A percentile compares a stretch with the other conserved stretches of the same genome.
Conservation (phyloP, 257 asterid species). For the Penstemon davidsonii region DNA sequence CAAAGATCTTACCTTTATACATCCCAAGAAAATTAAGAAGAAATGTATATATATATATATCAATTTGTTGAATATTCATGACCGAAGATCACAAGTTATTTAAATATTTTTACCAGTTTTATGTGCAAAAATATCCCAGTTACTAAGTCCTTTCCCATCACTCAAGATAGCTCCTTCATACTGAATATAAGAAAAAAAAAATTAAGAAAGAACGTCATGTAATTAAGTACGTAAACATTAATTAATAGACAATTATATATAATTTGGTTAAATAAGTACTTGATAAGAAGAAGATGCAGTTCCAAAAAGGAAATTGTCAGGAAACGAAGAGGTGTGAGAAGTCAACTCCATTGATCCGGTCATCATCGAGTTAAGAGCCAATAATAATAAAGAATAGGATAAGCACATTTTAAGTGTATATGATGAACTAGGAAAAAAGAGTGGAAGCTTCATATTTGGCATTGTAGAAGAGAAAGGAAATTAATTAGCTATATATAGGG, state of each 20-base stretch:
- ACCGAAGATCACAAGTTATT: too few species aligned
- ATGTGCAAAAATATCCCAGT: constrained; percentile 54
- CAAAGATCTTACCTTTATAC: constrained; percentile 36
- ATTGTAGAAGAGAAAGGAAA: background rate
- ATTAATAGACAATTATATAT: too few species aligned
- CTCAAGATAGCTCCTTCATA: constrained; percentile 44
- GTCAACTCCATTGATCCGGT: constrained; percentile 18
- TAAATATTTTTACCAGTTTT: constrained; percentile 28
- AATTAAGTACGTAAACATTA: too few species aligned
- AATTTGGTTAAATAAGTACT: constrained; percentile 26
- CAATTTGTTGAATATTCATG: background rate
- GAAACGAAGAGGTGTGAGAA: constrained; percentile 29
- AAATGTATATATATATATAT: too few species aligned
- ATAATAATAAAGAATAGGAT: constrained; percentile 14
- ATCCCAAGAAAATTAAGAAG: too few species aligned
- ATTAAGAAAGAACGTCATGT: background rate
- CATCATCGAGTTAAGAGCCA: constrained; percentile 1
- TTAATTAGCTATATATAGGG: background rate
- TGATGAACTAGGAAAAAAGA: background rate
- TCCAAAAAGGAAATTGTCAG: constrained; percentile 49
- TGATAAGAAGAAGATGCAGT: constrained; percentile 72
- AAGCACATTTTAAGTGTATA: constrained; percentile 12
- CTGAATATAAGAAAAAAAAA: constrained; percentile 23
- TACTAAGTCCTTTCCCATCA: constrained; percentile 51
- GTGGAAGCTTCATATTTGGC: constrained; percentile 16